Evolutionary conservation across 495 filamentous ascomycete species (phyloP), one percentile per base, ranked within the genome.

Genomic region (Penicillium pancosmium): DNA sequence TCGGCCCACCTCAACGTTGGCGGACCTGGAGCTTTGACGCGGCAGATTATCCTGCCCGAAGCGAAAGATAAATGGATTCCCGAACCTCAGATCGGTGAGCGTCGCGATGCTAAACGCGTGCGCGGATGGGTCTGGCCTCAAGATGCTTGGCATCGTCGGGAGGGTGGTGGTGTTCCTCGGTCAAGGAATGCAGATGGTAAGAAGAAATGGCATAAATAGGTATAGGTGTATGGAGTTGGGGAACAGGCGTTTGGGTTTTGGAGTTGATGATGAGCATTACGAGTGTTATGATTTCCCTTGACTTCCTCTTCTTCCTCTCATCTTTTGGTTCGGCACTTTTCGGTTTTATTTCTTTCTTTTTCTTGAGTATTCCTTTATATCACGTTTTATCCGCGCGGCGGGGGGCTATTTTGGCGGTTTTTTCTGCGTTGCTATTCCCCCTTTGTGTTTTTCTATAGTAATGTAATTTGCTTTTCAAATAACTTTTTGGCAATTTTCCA

Each of bases 81-180:
- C 10, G 87, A 88, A 77, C 88, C 89, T 38, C 88, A 92, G 65
- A 78, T 89, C 59, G 84, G 87, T 4, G 92, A 97, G 82, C 88
- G 86, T 79, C 78, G 92, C 19, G 88, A 90, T 75, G 91, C 91
- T 50, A 96, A 93, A 78, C 77, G 90, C 44, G 79, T 84, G 7
- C 76, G 92, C 16, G 92, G 92, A 0, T 97, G 92, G 91, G 85
- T 95, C 2, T 86, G 83, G 78, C 92, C 92, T 19, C 86, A 89
- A 59, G 91, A 96, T 74, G 73, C 83, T 44, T 80, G 84, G 75
- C 79, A 82, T 68, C 75, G 82, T 38, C 75, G 79, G 27, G 83
- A 88, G 66, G 79, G 78, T 8, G 74, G 72, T 38, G 72, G 72
- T 11, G 68, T 51, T 23, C 57, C 69, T 10, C 61, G 68, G 1